Base-by-base conservation (phyloP, 208 protist genomes). In the Naegleria fowleri region DNA sequence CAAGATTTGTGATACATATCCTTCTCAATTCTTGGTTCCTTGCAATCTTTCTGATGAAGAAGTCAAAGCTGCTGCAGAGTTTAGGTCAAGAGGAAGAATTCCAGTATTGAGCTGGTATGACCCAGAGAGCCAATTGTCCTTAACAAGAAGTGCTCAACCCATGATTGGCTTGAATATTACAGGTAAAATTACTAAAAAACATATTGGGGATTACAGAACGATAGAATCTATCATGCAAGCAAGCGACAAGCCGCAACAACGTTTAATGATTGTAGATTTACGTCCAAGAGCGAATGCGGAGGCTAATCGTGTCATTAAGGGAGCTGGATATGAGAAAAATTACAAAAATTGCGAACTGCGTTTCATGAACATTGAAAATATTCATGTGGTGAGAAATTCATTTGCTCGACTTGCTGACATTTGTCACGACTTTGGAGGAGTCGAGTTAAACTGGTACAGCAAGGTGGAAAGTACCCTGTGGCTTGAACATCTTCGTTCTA, bases 71-170 rank as follows among this genome's bases (percentile, higher is more conserved):
- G 55, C 38, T n/a, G 91, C 94, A 40, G 25, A 52, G 43, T 97
- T 94, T 91, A 92, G 96, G 58, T 92, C 90, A 41, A 94, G 94
- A 41, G 91, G 93, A 6, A 93, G 97, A 16, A 93, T 98, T 76
- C 96, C 96, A 39, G 94, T 94, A 0, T 91, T 98, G 6, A 91
- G 92, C 33, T 98, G 95, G 93, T 93, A 93, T 89, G 93, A 96
- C 86, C 84, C 93, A 13, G 83, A 93, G 11, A 94, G 92, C 7
- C 87, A 93, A 52, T 92, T 92, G 9, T 92, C 93, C 55, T 92
- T 97, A 48, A 94, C 94, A 29, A 91, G 97, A 58, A 95, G 94
- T 83, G 90, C 93, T 22, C 97, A 98, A 90, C 97, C 96, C 15
- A 91, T 95, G 16, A 90, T 92, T 87, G 96, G 96, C n/a, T 86